Conservation (phyloP, 2,329 filamentous ascomycete genomes). For the Microthyrium microscopicum region DNA sequence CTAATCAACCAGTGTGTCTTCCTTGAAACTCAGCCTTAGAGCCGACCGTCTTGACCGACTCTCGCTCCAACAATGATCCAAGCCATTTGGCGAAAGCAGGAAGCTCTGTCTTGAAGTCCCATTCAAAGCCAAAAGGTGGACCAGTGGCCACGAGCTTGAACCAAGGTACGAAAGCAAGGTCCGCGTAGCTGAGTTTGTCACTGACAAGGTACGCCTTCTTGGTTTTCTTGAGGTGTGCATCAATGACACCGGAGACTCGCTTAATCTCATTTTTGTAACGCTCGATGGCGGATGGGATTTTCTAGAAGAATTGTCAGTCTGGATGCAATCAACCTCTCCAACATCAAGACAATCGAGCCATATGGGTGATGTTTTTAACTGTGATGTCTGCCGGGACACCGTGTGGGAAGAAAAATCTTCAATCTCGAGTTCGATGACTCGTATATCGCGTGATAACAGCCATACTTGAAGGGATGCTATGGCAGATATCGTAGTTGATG, state of each 20-base stretch:
- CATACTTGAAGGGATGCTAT: no score
- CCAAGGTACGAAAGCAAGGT: constrained; percentile 23
- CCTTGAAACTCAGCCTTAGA: no score
- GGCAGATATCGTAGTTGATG: no score
- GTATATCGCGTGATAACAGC: no score
- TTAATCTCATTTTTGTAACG: constrained; percentile 32
- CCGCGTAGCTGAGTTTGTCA: constrained; percentile 26
- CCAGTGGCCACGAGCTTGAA: not conserved
- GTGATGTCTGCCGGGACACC: constrained; percentile 13
- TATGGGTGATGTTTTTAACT: not conserved
- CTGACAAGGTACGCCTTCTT: constrained; percentile 20
- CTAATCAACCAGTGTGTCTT: no score
- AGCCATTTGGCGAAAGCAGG: constrained; percentile 16
- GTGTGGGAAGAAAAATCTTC: not conserved
- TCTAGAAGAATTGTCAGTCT: constrained; percentile 17
- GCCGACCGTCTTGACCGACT: constrained; percentile 15
- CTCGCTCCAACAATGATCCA: constrained; percentile 13
- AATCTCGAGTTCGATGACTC: no score
- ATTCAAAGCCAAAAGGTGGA: not conserved
- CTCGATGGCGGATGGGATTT: constrained; percentile 27
- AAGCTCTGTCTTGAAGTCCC: constrained; percentile 14
- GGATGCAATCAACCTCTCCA: no score
- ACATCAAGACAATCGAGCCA: no score
- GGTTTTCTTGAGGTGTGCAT: constrained; percentile 20
- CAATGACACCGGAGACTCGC: constrained; percentile 29